Conservation (phyloP, 805 yeast species). For the Pichia paraexigua region DNA sequence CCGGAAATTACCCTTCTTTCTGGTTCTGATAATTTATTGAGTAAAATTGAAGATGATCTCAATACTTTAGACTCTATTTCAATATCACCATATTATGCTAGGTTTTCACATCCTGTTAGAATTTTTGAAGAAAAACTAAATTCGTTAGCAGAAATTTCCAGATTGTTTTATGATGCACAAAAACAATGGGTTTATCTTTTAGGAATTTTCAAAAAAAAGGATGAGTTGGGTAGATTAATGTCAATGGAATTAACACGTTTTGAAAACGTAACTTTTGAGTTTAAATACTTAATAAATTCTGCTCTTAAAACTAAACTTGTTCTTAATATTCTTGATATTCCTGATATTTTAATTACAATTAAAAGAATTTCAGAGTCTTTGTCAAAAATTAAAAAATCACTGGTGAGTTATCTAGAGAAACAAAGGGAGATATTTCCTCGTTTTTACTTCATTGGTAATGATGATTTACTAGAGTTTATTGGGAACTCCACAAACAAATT, state of each 20-base stretch:
- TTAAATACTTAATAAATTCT: conserved; percentile 42
- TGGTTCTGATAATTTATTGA: conserved; percentile 60
- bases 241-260: conserved; percentile 68
- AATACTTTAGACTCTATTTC: conserved; percentile 62
- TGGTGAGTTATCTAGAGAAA: conserved; percentile 70
- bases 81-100: conserved; percentile 50
- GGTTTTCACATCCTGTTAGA: conserved; percentile 50
- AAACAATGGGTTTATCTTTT: conserved; percentile 81
- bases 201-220: conserved; percentile 61
- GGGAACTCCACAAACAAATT: conserved; percentile 49
- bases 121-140: conserved; percentile 52
- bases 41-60: conserved; percentile 51
- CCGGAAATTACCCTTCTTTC: conserved; percentile 48
- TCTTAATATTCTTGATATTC: conserved; percentile 45
- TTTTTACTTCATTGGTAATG: conserved; percentile 84
- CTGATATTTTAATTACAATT: conserved; percentile 41
- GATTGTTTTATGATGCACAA: conserved; percentile 77
- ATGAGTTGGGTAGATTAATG: conserved; percentile 52
- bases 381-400: conserved; percentile 49
- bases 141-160: conserved; percentile 43
- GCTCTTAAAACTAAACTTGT: conserved; percentile 42
- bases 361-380: conserved; percentile 49
- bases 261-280: conserved; percentile 52
- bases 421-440: conserved; percentile 75
- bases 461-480: conserved; percentile 74